These are phyloP conservation scores for Dissophora globulifera DNA, from an alignment of 192 early-diverging fungal species.

Conservation along the genomic window DNA sequence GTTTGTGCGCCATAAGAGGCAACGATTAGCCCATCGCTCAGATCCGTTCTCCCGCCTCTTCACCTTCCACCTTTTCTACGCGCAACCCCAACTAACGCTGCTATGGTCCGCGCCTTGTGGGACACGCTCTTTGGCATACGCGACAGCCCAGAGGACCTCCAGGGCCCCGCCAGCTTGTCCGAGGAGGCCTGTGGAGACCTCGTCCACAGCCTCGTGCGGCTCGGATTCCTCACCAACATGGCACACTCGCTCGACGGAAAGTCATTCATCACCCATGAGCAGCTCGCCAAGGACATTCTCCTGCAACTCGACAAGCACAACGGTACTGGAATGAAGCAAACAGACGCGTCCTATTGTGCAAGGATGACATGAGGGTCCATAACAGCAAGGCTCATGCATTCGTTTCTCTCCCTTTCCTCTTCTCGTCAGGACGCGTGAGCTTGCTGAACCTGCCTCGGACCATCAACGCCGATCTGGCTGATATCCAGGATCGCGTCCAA, in stretches of 20 bases:
- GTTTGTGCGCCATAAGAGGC: conserved; percentile 8
- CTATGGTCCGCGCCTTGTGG: conserved; percentile 39
- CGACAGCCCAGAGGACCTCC: conserved; percentile 27
- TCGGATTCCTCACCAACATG: conserved; percentile 33
- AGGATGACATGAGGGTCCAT: not conserved
- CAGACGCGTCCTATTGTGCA: not conserved
- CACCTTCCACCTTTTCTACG: too few species aligned
- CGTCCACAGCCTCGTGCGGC: conserved; percentile 27
- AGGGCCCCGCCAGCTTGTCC: conserved; percentile 23
- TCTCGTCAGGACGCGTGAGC: conserved; percentile 24
- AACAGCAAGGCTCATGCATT: too few species aligned
- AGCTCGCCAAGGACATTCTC: conserved; percentile 27
- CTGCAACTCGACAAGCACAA: conserved; percentile 21
- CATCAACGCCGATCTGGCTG: conserved; percentile 25
- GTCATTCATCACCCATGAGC: conserved; percentile 46
- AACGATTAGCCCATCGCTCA: conserved; percentile 10
- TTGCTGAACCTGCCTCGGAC: conserved; percentile 31
- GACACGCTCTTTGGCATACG: conserved; percentile 29
- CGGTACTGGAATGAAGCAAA: conserved; percentile 8
- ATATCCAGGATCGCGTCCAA: conserved; percentile 28
- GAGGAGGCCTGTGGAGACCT: conserved; percentile 44
- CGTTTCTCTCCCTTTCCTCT: not conserved
- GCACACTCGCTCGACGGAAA: conserved; percentile 32
- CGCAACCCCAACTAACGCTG: too few species aligned
- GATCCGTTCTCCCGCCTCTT: too few species aligned